These are phyloP conservation scores for Przewalskia tangutica DNA, from an alignment of 257 asterid genomes.

Conservation along the genomic window DNA sequence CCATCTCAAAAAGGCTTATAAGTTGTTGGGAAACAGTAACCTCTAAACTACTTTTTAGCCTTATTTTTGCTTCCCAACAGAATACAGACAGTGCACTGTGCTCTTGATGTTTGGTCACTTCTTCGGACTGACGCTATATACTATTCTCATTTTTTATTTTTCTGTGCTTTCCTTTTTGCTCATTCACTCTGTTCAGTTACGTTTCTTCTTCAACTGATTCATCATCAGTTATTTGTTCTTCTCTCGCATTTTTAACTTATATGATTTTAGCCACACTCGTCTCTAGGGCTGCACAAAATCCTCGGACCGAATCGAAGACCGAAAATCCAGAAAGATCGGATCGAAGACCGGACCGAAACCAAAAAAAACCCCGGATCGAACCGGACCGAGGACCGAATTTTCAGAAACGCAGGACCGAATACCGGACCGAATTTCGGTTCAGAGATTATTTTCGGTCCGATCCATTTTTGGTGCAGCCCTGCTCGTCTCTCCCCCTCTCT, in stretches of 20 bases:
- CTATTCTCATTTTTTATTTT: not conserved
- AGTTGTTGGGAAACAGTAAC: slow-evolving; percentile 4
- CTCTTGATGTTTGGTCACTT: not conserved
- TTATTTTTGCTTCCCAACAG: slow-evolving; percentile 16
- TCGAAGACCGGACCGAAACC: too few species aligned
- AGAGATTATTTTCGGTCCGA: too few species aligned
- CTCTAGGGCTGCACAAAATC: too few species aligned
- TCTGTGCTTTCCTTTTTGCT: not conserved
- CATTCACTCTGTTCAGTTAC: not conserved
- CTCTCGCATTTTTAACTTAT: not conserved
- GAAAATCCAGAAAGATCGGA: too few species aligned
- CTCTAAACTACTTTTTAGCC: not conserved
- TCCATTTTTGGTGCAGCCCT: too few species aligned
- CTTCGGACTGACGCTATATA: not conserved
- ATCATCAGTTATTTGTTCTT: not conserved
- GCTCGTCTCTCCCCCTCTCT: not conserved
- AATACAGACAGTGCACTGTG: not conserved
- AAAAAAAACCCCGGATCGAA: too few species aligned
- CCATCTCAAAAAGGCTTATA: not conserved
- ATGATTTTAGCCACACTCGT: not conserved
- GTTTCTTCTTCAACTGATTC: not conserved
- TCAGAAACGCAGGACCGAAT: too few species aligned
- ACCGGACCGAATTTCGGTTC: too few species aligned
- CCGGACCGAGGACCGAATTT: too few species aligned
- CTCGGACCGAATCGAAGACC: too few species aligned